Conservation (phyloP, 148 eudicot species). For the Agrostemma githago region DNA sequence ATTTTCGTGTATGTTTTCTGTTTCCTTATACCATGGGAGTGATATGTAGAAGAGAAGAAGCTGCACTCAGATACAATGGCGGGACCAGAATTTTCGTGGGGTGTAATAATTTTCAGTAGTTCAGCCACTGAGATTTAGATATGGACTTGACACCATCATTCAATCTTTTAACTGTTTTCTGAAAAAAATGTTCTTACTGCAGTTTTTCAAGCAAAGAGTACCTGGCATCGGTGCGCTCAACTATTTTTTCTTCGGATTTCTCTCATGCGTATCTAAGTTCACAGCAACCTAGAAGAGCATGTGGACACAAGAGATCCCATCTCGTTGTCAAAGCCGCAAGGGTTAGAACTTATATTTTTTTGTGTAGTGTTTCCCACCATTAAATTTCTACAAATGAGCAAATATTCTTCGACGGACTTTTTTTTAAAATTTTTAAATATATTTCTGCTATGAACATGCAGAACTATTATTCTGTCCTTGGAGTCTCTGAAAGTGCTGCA, state of each 20-base stretch:
- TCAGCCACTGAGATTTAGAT: neutral
- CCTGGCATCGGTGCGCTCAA: conserved; percentile 51
- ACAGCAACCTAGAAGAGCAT: conserved; percentile 28
- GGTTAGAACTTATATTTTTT: conserved; percentile 38
- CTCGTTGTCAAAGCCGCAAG: conserved; percentile 68
- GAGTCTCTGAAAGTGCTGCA: conserved; percentile 64
- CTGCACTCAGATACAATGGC: neutral
- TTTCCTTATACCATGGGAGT: neutral
- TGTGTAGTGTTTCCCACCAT: neutral
- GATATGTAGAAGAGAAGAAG: neutral
- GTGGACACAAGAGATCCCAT: conserved; percentile 40
- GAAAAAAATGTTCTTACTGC: conserved; percentile 8
- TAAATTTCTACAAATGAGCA: neutral
- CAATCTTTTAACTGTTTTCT: neutral
- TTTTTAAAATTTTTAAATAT: too few species aligned
- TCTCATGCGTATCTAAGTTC: conserved; percentile 32
- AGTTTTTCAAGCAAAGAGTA: conserved; percentile 55
- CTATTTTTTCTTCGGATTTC: conserved; percentile 46
- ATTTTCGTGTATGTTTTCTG: neutral
- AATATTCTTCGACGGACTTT: neutral
- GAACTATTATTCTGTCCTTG: conserved; percentile 86
- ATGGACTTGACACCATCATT: neutral
- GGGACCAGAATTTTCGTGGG: too few species aligned
- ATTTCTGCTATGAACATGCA: conserved; percentile 28
- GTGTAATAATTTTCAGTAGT: too few species aligned